These are phyloP conservation scores for Strobilomyces confusus DNA, from an alignment of 768 basidiomycete species.

Conservation along the genomic window DNA sequence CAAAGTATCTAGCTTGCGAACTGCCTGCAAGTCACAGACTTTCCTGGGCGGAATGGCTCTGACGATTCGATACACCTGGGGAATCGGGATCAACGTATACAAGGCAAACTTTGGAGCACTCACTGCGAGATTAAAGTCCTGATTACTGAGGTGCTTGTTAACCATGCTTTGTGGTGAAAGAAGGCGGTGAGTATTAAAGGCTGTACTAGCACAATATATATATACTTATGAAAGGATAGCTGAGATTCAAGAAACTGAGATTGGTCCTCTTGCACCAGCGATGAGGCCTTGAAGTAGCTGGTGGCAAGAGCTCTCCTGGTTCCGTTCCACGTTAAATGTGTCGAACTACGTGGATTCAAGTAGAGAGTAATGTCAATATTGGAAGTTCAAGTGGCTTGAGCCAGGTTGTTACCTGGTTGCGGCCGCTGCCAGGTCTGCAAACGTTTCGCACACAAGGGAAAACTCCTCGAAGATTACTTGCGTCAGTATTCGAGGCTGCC, in stretches of 20 bases:
- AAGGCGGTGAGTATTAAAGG: not conserved
- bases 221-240: not conserved
- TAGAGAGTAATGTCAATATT: too few species aligned
- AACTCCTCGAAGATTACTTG: too few species aligned
- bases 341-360: too few species aligned
- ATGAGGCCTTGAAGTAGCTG: not conserved
- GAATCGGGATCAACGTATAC: not conserved
- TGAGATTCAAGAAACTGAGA: not conserved
- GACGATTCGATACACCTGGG: slow-evolving; percentile 64
- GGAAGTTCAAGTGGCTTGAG: too few species aligned
- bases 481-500: too few species aligned
- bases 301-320: not conserved
- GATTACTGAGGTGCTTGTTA: not conserved
- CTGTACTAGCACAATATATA: not conserved
- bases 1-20: not conserved
- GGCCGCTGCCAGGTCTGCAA: too few species aligned
- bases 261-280: not conserved
- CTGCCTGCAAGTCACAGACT: slow-evolving; percentile 32
- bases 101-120: not conserved
- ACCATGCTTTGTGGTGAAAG: not conserved
- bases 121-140: slow-evolving; percentile 16
- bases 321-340: too few species aligned
- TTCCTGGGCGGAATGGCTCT: slow-evolving; percentile 55
- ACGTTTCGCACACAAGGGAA: too few species aligned
- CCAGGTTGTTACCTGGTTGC: too few species aligned